A percentile compares a stretch with the other conserved stretches of the same genome.
phyloP scores from a whole-genome alignment of 805 yeast genomes.

The Kurtzmaniella cleridarum region DNA sequence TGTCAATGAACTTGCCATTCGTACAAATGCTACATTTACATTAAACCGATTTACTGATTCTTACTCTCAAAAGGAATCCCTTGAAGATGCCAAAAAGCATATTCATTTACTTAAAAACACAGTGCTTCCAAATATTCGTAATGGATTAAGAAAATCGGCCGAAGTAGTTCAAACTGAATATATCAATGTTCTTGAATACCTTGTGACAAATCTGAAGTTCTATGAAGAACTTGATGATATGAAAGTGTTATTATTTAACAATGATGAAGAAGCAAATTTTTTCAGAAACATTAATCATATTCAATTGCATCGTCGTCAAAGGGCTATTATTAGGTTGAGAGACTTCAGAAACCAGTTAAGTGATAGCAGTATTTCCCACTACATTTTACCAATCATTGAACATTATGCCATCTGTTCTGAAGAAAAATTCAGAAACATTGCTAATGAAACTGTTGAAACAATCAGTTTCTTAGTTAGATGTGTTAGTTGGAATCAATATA shows the following conservation, averaged over 20 bases:
- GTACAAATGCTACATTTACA: slow-evolving; percentile 68
- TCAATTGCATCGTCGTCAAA: slow-evolving; percentile 79
- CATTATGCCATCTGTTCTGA: slow-evolving; percentile 59
- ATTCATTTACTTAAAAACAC: slow-evolving; percentile 43
- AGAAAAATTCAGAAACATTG: slow-evolving; percentile 55
- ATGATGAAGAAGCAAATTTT: slow-evolving; percentile 81
- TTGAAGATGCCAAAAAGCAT: slow-evolving; percentile 21
- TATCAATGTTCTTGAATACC: slow-evolving; percentile 58
- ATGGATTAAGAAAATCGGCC: slow-evolving; percentile 54
- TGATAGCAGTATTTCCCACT: slow-evolving; percentile 65
- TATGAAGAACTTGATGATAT: slow-evolving; percentile 56
- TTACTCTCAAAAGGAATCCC: slow-evolving; percentile 21
- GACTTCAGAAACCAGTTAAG: slow-evolving; percentile 43
- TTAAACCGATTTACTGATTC: slow-evolving; percentile 64
- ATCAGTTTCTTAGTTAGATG: slow-evolving; percentile 54
- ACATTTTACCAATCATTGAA: slow-evolving; percentile 80
- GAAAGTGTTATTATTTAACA: slow-evolving; percentile 51
- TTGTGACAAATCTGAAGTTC: slow-evolving; percentile 44
- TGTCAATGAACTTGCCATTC: slow-evolving; percentile 70
- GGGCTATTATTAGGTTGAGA: slow-evolving; percentile 67
- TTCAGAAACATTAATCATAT: slow-evolving; percentile 74
- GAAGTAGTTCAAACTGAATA: slow-evolving; percentile 71
- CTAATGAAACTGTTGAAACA: slow-evolving; percentile 60
- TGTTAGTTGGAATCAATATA: slow-evolving; percentile 75
- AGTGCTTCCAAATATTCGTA: slow-evolving; percentile 59